Evolutionary conservation across 2,329 filamentous ascomycete genomes (phyloP), one percentile per base, ranked within the genome.

Genomic region (Colletotrichum siamense): DNA sequence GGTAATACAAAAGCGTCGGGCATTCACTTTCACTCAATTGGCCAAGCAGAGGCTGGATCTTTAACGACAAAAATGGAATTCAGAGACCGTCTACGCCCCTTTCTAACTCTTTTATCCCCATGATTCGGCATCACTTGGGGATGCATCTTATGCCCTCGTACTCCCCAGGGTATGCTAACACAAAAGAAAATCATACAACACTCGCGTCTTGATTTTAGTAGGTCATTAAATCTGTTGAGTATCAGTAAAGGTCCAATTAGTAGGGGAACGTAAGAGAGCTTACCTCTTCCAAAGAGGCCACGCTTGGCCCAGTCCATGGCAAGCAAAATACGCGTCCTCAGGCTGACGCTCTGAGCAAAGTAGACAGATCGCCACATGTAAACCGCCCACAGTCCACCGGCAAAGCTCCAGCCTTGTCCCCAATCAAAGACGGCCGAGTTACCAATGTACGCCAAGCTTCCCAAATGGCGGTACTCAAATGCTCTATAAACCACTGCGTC

Each of bases 231-330:
- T 86, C 84, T 86, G 64, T 18, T 15, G 2, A 15, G 8, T 32
- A 69, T 78, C 62, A 77, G 71, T 16, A 62, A 10, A 16, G 18
- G 16, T 16, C 28, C 12, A 16, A 26, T 22, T 1, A 24, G 0
- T 6, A 24, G 12, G n/a, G 12, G 8, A 15, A 12, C 59, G 16
- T 63, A 8, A 6, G 59, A 16, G 2, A 57, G 88, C 93, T 88
- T 86, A 98, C 96, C 97, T 93, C 97, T 91, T 79, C 97, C 97
- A 87, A 99, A 99, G 26, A 99, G 86, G 15, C 95, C 95, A 83
- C 98, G 91, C 91, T 99, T 99, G n/a, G 92, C 93, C 97, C 97
- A 99, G 84, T 99, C 97, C 97, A 99, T 98, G 22, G 96, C 96
- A 85, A 99, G 89, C 82, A 99, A 86, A 79, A 95, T 91, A 78